These are phyloP conservation scores for Termitomyces sp. DNA, from an alignment of 768 basidiomycete species.

Conservation along the genomic window DNA sequence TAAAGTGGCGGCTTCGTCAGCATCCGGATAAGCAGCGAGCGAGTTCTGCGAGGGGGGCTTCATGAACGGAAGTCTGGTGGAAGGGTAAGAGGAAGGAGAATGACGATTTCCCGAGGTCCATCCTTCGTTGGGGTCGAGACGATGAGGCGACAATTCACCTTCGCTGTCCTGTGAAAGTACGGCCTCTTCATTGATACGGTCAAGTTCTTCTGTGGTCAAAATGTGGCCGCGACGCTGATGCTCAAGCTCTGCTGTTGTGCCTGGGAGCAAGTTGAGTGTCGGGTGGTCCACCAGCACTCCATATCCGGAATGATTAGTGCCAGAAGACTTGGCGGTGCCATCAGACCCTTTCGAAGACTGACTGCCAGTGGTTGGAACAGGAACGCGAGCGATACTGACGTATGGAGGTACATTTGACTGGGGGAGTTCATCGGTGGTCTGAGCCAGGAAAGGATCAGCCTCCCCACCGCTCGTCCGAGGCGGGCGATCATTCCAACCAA, in stretches of 20 bases:
- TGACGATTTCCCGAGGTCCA: constrained; percentile 3
- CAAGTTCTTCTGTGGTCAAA: constrained; percentile 32
- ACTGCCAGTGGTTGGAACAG: constrained; percentile 30
- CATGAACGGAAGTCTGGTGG: constrained; percentile 3
- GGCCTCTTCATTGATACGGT: constrained; percentile 29
- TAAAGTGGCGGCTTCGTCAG: constrained; percentile 41
- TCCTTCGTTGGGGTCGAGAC: constrained; percentile 19
- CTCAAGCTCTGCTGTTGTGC: constrained; percentile 25
- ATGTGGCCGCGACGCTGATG: constrained; percentile 27
- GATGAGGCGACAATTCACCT: constrained; percentile 14
- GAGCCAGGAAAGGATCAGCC: constrained; percentile 56
- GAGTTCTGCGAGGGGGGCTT: constrained; percentile 20
- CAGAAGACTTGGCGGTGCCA: constrained; percentile 31
- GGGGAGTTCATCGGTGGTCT: constrained; percentile 18
- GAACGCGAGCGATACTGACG: constrained; percentile 33
- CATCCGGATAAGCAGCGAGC: constrained; percentile 30
- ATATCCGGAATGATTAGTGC: constrained; percentile 39
- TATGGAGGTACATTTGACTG: constrained; percentile 15
- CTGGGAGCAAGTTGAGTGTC: constrained; percentile 30
- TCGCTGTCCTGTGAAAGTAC: constrained; percentile 25
- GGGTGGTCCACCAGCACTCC: constrained; percentile 38
- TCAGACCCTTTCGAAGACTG: constrained; percentile 34
- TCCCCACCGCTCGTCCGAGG: constrained; percentile 70
- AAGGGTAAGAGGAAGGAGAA: neutral
- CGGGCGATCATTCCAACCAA: constrained; percentile 52